A percentile compares a stretch with the other conserved stretches of the same genome.
Evolutionary conservation across 495 filamentous ascomycete genomes (phyloP).

Genomic region (Lineolata rhizophorae): DNA sequence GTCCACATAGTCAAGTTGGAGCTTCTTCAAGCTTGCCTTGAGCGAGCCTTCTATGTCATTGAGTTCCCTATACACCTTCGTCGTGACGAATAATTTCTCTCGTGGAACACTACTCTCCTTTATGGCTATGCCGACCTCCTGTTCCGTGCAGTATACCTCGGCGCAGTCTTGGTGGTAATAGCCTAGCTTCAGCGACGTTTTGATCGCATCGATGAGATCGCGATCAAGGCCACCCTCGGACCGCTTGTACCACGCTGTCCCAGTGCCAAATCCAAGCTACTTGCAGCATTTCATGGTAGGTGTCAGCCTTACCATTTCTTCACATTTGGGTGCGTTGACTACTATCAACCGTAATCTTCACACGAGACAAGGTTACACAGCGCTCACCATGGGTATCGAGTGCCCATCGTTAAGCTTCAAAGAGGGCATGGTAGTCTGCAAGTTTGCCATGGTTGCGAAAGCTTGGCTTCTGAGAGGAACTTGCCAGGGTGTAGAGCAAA

Average conservation of each 20-base stretch:
- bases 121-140: slow-evolving; percentile 54
- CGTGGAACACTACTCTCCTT: slow-evolving; percentile 41
- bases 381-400: slow-evolving; percentile 44
- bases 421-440: slow-evolving; percentile 22
- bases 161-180: slow-evolving; percentile 65
- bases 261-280: slow-evolving; percentile 59
- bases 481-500: too few species aligned
- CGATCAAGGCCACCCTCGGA: slow-evolving; percentile 24
- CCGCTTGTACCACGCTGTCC: slow-evolving; percentile 37
- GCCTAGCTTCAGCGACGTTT: slow-evolving; percentile 45
- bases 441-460: slow-evolving; percentile 20
- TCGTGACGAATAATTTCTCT: slow-evolving; percentile 52
- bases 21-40: slow-evolving; percentile 44
- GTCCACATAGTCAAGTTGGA: slow-evolving; percentile 65
- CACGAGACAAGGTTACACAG: not conserved
- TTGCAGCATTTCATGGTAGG: too few species aligned
- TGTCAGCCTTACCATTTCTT: too few species aligned
- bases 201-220: slow-evolving; percentile 32
- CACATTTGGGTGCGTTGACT: not conserved
- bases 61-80: slow-evolving; percentile 42
- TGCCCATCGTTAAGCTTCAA: slow-evolving; percentile 52
- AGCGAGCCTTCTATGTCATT: slow-evolving; percentile 43
- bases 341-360: not conserved
- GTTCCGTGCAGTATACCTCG: slow-evolving; percentile 64
- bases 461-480: too few species aligned